Percentiles rank a stretch among this genome's conserved stretches.
Evolutionary conservation across 2,329 filamentous ascomycete species (phyloP).

Genomic region (Microsporum canis): DNA sequence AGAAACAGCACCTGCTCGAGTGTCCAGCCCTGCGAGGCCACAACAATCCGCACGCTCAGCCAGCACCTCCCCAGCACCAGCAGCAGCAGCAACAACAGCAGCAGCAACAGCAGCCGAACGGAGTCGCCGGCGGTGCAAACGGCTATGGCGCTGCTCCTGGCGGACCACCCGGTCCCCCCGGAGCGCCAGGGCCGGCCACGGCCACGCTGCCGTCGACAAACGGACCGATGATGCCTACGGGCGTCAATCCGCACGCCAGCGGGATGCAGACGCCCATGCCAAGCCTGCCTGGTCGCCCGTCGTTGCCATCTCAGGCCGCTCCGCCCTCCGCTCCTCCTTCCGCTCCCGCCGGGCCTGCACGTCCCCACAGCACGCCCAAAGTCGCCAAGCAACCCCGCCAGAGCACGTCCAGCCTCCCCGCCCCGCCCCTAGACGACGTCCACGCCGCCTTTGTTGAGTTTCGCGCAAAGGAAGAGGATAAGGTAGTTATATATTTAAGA

Average conservation of each 20-base stretch:
- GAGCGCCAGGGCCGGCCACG: slow-evolving; percentile 22
- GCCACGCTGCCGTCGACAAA: slow-evolving; percentile 32
- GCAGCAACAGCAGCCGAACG: slow-evolving; percentile 19
- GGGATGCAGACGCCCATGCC: slow-evolving; percentile 34
- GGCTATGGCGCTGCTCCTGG: slow-evolving; percentile 35
- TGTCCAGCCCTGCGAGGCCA: slow-evolving; percentile 39
- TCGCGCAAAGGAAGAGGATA: slow-evolving; percentile 38
- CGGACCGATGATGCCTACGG: slow-evolving; percentile 35
- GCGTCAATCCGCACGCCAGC: slow-evolving; percentile 34
- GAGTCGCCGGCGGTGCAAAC: slow-evolving; percentile 29
- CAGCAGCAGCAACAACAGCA: not conserved
- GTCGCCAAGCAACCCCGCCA: slow-evolving; percentile 25
- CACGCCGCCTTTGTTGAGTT: slow-evolving; percentile 41
- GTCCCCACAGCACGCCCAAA: slow-evolving; percentile 30
- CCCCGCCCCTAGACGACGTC: slow-evolving; percentile 39
- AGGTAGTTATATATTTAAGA: slow-evolving; percentile 20
- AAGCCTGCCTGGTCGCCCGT: slow-evolving; percentile 29
- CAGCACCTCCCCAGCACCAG: slow-evolving; percentile 15
- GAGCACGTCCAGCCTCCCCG: slow-evolving; percentile 32
- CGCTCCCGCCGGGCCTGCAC: slow-evolving; percentile 21
- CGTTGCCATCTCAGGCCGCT: slow-evolving; percentile 30
- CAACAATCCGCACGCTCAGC: slow-evolving; percentile 33
- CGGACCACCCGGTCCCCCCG: slow-evolving; percentile 22
- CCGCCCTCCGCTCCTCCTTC: slow-evolving; percentile 23
- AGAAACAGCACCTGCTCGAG: slow-evolving; percentile 42